These are phyloP conservation scores for Xylariaceae sp. DNA, from an alignment of 2,329 filamentous ascomycete species.

Conservation along the genomic window DNA sequence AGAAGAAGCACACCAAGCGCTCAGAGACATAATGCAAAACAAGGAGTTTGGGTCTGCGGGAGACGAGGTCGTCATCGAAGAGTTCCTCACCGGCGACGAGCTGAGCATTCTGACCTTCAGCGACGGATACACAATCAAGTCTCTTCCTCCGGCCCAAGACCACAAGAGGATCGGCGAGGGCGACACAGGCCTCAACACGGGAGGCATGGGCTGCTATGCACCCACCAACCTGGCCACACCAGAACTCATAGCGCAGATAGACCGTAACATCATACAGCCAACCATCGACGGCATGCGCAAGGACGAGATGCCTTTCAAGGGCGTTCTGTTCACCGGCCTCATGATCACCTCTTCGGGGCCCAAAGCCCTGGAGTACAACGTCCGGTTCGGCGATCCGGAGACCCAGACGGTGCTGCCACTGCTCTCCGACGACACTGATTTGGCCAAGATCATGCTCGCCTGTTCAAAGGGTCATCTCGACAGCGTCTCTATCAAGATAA, in stretches of 20 bases:
- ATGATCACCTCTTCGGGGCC: slow-evolving; percentile 73
- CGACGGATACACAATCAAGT: slow-evolving; percentile 79
- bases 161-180: slow-evolving; percentile 93
- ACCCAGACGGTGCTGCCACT: slow-evolving; percentile 76
- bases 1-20: slow-evolving; percentile 72
- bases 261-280: slow-evolving; percentile 78
- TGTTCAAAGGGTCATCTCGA: slow-evolving; percentile 72
- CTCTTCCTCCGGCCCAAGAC: slow-evolving; percentile 86
- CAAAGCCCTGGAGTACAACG: slow-evolving; percentile 73
- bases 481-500: slow-evolving; percentile 61
- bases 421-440: slow-evolving; percentile 70
- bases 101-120: slow-evolving; percentile 86
- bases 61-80: slow-evolving; percentile 90
- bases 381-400: slow-evolving; percentile 73
- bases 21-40: slow-evolving; percentile 86
- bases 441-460: slow-evolving; percentile 83
- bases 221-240: slow-evolving; percentile 76
- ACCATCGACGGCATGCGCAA: slow-evolving; percentile 83
- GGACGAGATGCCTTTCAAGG: slow-evolving; percentile 68
- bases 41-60: slow-evolving; percentile 83
- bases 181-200: slow-evolving; percentile 87
- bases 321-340: slow-evolving; percentile 75
- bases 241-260: slow-evolving; percentile 70
- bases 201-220: slow-evolving; percentile 96
- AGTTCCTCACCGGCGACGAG: slow-evolving; percentile 87